A percentile compares a stretch with the other conserved stretches of the same genome.
These are phyloP conservation scores for Candida koratica DNA, from an alignment of 805 yeast genomes.

Conservation along the genomic window DNA sequence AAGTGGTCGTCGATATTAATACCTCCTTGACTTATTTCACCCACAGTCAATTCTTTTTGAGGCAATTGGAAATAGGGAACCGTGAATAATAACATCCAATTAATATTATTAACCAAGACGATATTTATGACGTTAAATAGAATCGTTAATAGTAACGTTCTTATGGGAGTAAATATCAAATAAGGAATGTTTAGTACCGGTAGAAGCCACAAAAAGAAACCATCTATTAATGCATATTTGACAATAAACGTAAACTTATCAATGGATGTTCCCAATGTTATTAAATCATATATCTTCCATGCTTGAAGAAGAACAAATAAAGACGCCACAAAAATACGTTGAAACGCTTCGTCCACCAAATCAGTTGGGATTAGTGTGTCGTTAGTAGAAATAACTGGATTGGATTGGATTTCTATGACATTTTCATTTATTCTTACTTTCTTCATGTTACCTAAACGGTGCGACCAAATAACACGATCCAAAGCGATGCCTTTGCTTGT, in stretches of 20 bases:
- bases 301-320: slow-evolving; percentile 73
- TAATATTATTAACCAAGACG: slow-evolving; percentile 48
- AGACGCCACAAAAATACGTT: slow-evolving; percentile 63
- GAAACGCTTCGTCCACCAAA: slow-evolving; percentile 70
- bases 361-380: slow-evolving; percentile 54
- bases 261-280: slow-evolving; percentile 41
- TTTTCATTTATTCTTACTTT: slow-evolving; percentile 15
- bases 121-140: slow-evolving; percentile 49
- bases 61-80: slow-evolving; percentile 43
- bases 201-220: slow-evolving; percentile 61
- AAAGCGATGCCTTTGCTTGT: no score
- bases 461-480: not conserved
- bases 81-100: slow-evolving; percentile 43
- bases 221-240: slow-evolving; percentile 73
- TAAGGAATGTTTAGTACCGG: slow-evolving; percentile 77
- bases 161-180: slow-evolving; percentile 58
- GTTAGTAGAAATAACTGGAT: not conserved
- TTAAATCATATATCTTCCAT: slow-evolving; percentile 75
- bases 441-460: slow-evolving; percentile 2
- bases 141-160: slow-evolving; percentile 47
- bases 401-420: slow-evolving; percentile 11
- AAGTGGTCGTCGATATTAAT: slow-evolving; percentile 60
- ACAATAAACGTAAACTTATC: slow-evolving; percentile 56
- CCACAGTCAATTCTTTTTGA: slow-evolving; percentile 47
- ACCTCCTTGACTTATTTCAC: slow-evolving; percentile 44